Conservation (phyloP, 2,329 filamentous ascomycete species). For the Fusarium caatingaense region DNA sequence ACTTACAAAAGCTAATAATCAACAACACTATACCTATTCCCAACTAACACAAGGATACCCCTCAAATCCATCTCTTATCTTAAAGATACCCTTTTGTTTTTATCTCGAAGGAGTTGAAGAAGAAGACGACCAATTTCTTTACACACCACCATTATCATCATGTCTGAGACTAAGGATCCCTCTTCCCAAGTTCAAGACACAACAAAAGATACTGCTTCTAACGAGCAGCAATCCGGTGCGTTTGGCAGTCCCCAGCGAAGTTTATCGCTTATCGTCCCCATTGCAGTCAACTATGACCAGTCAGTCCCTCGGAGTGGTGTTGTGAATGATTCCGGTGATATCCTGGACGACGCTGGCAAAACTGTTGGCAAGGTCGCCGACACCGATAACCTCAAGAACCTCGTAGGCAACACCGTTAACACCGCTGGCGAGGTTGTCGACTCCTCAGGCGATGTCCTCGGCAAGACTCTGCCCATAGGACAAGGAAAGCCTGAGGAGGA, state of each 20-base stretch:
- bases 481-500: constrained; percentile 43
- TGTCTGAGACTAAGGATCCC: constrained; percentile 38
- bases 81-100: constrained; percentile 28
- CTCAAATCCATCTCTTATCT: constrained; percentile 23
- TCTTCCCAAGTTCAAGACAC: constrained; percentile 49
- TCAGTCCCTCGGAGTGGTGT: constrained; percentile 54
- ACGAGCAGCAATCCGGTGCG: constrained; percentile 49
- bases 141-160: constrained; percentile 2
- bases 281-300: constrained; percentile 46
- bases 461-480: constrained; percentile 53
- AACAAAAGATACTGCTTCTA: constrained; percentile 42
- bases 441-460: constrained; percentile 55
- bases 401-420: constrained; percentile 56
- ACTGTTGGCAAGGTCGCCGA: constrained; percentile 57
- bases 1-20: constrained; percentile 26
- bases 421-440: constrained; percentile 52
- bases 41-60: constrained; percentile 38
- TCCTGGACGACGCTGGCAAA: constrained; percentile 58
- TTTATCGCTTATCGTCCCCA: constrained; percentile 44
- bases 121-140: neutral
- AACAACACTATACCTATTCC: constrained; percentile 21
- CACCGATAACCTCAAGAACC: constrained; percentile 53
- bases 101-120: constrained; percentile 29
- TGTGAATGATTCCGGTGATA: constrained; percentile 59
- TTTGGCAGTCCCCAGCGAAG: constrained; percentile 38